Base-by-base conservation (phyloP, 441 rosid species). In the Breynia disticha region DNA sequence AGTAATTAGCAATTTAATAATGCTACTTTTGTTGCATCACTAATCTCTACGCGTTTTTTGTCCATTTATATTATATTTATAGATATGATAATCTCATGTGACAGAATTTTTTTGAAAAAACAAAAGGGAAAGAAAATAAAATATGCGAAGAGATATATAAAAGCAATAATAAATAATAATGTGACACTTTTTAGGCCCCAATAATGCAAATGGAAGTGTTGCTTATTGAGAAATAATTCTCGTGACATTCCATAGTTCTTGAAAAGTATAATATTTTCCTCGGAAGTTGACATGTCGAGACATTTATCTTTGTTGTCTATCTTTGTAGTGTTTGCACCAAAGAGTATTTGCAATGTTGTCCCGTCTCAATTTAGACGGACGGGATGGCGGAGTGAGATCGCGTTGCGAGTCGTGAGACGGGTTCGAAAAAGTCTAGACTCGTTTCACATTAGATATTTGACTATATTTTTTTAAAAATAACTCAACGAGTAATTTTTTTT, bases 151-250 rank as follows among this genome's bases (percentile, higher is more conserved):
- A 62, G 11, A 20, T 57, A 57, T 42, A 67, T 61, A 41, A 41
- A 41, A 3, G 13, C 10, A 41, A 3, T 9, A 11, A 41, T 41
- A 41, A 41, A 41, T 9, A 41, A 41, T 11, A 41, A 41, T n/a
- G 44, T 41, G 3, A 41, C 44, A 41, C 13, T 11, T 41, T 41
- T 41, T 41, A 41, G 50, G 48, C 61, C 57, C 62, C 70, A 65
- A 68, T 60, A 59, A 63, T 67, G 56, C 70, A 56, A 28, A 66
- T 32, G 50, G 28, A 52, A 62, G 44, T 41, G 46, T 52, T 56
- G 55, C 71, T 69, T 57, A 74, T 64, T 61, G 67, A 72, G 75
- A 71, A 77, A 60, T 63, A 66, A 48, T 69, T 62, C 82, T 70
- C 76, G 82, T 72, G 82, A 74, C 77, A 72, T 73, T 67, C 72